Percentiles rank a stretch among this genome's conserved stretches.
These are phyloP conservation scores for Eruca vesicaria DNA, from an alignment of 441 rosid species.

Conservation along the genomic window DNA sequence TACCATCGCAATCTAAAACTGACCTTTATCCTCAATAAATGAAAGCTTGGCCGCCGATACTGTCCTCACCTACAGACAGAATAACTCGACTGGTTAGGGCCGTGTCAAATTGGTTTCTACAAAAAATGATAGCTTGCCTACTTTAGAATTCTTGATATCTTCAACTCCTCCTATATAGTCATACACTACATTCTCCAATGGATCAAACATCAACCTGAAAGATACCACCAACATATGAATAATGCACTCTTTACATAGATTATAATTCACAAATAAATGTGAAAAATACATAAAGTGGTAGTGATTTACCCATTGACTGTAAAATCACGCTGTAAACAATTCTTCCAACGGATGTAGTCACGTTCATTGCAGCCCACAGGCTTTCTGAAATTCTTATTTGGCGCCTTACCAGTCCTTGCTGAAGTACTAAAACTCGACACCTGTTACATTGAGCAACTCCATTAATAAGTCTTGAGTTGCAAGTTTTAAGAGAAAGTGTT, in stretches of 20 bases:
- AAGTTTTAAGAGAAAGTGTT: not conserved
- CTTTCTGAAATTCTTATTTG: slow-evolving; percentile 27
- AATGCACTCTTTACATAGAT: not conserved
- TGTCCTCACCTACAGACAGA: slow-evolving; percentile 39
- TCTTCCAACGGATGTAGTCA: slow-evolving; percentile 47
- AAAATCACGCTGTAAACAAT: slow-evolving; percentile 46
- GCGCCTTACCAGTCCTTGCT: slow-evolving; percentile 31
- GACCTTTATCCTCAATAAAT: slow-evolving; percentile 41
- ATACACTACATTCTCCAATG: slow-evolving; percentile 42
- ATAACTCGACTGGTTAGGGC: slow-evolving; percentile 12
- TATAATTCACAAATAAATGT: not conserved
- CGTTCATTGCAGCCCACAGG: slow-evolving; percentile 41
- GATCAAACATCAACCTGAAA: slow-evolving; percentile 46
- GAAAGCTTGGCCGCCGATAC: slow-evolving; percentile 39
- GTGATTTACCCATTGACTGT: slow-evolving; percentile 43
- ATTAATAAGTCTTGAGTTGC: not conserved
- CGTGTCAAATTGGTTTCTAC: slow-evolving; percentile 2
- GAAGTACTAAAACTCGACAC: slow-evolving; percentile 49
- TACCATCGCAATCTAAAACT: slow-evolving; percentile 20
- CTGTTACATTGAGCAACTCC: slow-evolving; percentile 16
- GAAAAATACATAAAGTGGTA: not conserved
- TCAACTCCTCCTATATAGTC: slow-evolving; percentile 50
- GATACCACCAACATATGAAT: slow-evolving; percentile 11
- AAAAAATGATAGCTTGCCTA: slow-evolving; percentile 23
- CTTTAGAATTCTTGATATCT: slow-evolving; percentile 43